Percentiles rank a stretch among this genome's conserved stretches.
Conservation (phyloP, 495 filamentous ascomycete species). For the Aspergillus avenaceus region DNA sequence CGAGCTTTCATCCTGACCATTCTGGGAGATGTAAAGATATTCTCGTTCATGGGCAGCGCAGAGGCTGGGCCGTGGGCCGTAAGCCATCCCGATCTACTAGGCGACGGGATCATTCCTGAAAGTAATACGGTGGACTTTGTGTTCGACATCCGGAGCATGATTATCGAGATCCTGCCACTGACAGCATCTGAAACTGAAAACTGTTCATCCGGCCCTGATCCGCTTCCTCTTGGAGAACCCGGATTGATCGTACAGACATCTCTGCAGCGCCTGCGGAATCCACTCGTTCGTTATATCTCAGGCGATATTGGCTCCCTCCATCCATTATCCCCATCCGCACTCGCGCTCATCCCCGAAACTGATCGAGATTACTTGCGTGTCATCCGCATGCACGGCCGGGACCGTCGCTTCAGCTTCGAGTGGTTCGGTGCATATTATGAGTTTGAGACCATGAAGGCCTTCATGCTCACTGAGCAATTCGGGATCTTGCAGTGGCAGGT, state of each 20-base stretch:
- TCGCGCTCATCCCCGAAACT: not conserved
- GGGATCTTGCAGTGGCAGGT: slow-evolving; percentile 36
- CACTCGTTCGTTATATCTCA: slow-evolving; percentile 33
- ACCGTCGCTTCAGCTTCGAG: slow-evolving; percentile 31
- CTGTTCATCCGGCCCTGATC: not conserved
- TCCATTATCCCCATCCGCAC: slow-evolving; percentile 7
- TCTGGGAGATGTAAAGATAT: slow-evolving; percentile 18
- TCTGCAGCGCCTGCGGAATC: slow-evolving; percentile 30
- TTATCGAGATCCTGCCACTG: slow-evolving; percentile 25
- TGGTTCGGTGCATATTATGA: slow-evolving; percentile 31
- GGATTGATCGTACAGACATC: slow-evolving; percentile 35
- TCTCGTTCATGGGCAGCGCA: slow-evolving; percentile 24
- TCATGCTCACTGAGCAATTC: slow-evolving; percentile 14
- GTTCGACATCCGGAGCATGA: slow-evolving; percentile 23
- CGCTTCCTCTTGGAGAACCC: slow-evolving; percentile 15
- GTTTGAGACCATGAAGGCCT: slow-evolving; percentile 11
- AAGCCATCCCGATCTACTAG: slow-evolving; percentile 16
- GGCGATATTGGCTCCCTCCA: slow-evolving; percentile 37
- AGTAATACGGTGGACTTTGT: slow-evolving; percentile 21
- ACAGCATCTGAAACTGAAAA: not conserved
- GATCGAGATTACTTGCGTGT: slow-evolving; percentile 12
- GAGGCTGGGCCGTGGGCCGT: slow-evolving; percentile 25
- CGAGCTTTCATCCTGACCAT: slow-evolving; percentile 1
- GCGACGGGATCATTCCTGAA: not conserved
- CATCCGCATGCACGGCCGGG: slow-evolving; percentile 26